phyloP scores from a whole-genome alignment of 768 basidiomycete species.

The Suillus hirtellus region DNA sequence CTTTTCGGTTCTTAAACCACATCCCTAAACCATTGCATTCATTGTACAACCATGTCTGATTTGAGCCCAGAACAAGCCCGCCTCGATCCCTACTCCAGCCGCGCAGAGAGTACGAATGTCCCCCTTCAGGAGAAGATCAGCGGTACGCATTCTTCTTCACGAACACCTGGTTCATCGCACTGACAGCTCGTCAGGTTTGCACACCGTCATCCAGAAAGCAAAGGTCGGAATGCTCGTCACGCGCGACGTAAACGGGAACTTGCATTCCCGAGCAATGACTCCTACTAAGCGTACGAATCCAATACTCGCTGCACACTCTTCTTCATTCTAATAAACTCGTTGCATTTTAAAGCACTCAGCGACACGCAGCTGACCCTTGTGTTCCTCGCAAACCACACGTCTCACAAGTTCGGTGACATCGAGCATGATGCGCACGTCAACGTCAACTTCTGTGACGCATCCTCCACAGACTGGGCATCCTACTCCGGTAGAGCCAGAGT shows the following conservation, averaged over 20 bases:
- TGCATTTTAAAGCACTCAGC: slow-evolving; percentile 36
- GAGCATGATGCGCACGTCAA: slow-evolving; percentile 77
- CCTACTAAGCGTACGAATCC: slow-evolving; percentile 58
- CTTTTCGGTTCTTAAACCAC: not conserved
- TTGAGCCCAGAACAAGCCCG: slow-evolving; percentile 24
- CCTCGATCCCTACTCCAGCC: slow-evolving; percentile 75
- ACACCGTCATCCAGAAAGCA: slow-evolving; percentile 61
- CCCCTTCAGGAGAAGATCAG: slow-evolving; percentile 66
- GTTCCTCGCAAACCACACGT: slow-evolving; percentile 74
- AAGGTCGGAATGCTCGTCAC: slow-evolving; percentile 80
- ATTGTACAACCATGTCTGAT: slow-evolving; percentile 23
- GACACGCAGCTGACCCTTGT: slow-evolving; percentile 55
- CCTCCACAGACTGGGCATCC: slow-evolving; percentile 77
- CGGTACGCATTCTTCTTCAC: slow-evolving; percentile 37
- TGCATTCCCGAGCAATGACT: slow-evolving; percentile 84
- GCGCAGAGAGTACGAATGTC: slow-evolving; percentile 58
- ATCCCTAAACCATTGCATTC: slow-evolving; percentile 3
- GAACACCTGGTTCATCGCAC: not conserved
- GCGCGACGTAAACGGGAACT: slow-evolving; percentile 58
- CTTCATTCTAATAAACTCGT: not conserved
- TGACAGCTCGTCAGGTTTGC: slow-evolving; percentile 46
- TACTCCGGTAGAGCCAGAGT: slow-evolving; percentile 73
- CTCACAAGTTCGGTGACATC: slow-evolving; percentile 77
- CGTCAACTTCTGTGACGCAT: slow-evolving; percentile 71
- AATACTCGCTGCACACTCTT: not conserved